Conservation (phyloP, 2,329 filamentous ascomycete genomes). For the Apiospora malaysiana region DNA sequence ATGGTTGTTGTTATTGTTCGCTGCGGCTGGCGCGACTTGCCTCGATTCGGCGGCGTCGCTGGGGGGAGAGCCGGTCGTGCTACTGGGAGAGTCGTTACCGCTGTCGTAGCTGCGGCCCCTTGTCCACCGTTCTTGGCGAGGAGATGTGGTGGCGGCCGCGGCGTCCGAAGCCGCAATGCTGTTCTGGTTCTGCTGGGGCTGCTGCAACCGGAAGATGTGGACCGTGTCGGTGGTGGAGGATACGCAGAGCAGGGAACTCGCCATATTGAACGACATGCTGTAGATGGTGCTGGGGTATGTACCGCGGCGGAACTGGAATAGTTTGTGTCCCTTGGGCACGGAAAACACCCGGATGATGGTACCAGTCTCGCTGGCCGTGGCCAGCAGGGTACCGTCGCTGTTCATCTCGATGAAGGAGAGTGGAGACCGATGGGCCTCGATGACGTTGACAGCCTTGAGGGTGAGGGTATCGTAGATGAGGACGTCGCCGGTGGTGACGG, state of each 20-base stretch:
- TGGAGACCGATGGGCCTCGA: slow-evolving; percentile 92
- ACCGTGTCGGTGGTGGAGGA: slow-evolving; percentile 96
- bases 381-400: slow-evolving; percentile 87
- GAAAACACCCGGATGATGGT: slow-evolving; percentile 97
- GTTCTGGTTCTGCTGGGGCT: slow-evolving; percentile 34
- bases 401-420: slow-evolving; percentile 91
- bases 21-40: slow-evolving; percentile 30
- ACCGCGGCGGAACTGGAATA: slow-evolving; percentile 94
- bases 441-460: slow-evolving; percentile 90
- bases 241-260: slow-evolving; percentile 90
- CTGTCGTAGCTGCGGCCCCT: slow-evolving; percentile 61
- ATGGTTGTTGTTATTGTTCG: slow-evolving; percentile 39
- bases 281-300: slow-evolving; percentile 96
- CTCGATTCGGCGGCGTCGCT: slow-evolving; percentile 53
- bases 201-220: slow-evolving; percentile 86
- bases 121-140: slow-evolving; percentile 57
- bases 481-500: slow-evolving; percentile 88
- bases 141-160: slow-evolving; percentile 48
- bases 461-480: slow-evolving; percentile 90
- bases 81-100: slow-evolving; percentile 57
- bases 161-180: slow-evolving; percentile 43
- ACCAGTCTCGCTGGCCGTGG: slow-evolving; percentile 95
- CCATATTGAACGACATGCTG: slow-evolving; percentile 98
- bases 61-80: slow-evolving; percentile 50
- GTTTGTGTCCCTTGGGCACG: slow-evolving; percentile 86